phyloP scores from a whole-genome alignment of 2,329 filamentous ascomycete species.

The Arachnomyces sp. region DNA sequence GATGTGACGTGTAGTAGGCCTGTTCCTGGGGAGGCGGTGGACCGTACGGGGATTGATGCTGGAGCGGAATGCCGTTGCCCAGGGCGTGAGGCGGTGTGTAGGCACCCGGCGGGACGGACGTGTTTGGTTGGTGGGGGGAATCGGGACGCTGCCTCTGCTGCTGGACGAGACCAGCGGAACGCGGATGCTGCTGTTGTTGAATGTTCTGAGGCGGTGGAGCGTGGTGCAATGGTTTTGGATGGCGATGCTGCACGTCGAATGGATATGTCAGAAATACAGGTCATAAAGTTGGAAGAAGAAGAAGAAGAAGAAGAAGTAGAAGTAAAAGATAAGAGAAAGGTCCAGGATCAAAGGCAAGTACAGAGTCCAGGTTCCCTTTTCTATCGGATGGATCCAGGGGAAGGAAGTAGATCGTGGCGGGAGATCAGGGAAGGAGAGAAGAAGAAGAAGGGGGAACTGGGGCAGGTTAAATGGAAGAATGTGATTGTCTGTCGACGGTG shows the following conservation, averaged over 20 bases:
- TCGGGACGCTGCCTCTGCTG: slow-evolving; percentile 39
- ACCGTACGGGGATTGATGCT: slow-evolving; percentile 57
- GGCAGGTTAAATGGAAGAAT: neutral
- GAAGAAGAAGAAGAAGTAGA: slow-evolving; percentile 4
- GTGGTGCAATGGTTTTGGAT: slow-evolving; percentile 22
- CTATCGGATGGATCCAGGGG: no score
- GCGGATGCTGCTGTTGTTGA: slow-evolving; percentile 23
- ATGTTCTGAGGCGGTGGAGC: slow-evolving; percentile 19
- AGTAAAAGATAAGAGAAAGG: slow-evolving; percentile 13
- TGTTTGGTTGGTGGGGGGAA: slow-evolving; percentile 55
- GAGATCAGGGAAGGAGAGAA: neutral
- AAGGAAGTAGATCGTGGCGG: neutral
- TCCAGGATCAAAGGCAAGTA: no score
- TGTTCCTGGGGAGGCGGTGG: slow-evolving; percentile 58
- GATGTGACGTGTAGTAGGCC: slow-evolving; percentile 67
- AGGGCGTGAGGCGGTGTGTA: slow-evolving; percentile 24
- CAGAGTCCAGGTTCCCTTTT: no score
- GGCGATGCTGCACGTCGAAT: slow-evolving; percentile 24
- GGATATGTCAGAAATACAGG: slow-evolving; percentile 6
- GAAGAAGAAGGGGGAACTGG: neutral
- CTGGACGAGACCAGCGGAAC: slow-evolving; percentile 21
- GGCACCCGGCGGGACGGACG: slow-evolving; percentile 22
- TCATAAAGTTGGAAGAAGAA: neutral
- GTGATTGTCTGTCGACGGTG: neutral
- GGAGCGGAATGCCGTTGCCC: slow-evolving; percentile 38